These are phyloP conservation scores for Nakazawaea laoshanensis DNA, from an alignment of 805 yeast species.

Conservation along the genomic window DNA sequence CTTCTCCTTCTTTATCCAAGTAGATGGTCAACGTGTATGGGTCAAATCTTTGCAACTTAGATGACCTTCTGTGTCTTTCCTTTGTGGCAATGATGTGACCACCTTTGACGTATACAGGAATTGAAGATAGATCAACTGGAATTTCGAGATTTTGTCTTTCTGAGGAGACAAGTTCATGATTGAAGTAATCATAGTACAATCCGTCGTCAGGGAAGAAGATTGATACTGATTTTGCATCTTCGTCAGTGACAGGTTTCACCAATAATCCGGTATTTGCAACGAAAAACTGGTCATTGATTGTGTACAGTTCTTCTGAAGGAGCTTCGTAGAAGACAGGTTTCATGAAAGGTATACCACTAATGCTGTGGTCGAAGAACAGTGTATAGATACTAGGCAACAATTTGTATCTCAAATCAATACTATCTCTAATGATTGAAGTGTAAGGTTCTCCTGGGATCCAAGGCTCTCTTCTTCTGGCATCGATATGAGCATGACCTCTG, in stretches of 20 bases:
- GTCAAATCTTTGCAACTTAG: conserved; percentile 66
- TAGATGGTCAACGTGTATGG: conserved; percentile 74
- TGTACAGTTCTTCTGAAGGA: conserved; percentile 40
- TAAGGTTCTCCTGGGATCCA: conserved; percentile 77
- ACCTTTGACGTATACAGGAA: conserved; percentile 72
- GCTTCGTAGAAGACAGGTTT: conserved; percentile 56
- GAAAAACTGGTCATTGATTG: conserved; percentile 77
- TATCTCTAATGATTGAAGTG: conserved; percentile 55
- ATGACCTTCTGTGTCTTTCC: conserved; percentile 72
- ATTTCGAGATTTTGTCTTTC: conserved; percentile 30
- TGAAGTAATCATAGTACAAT: conserved; percentile 46
- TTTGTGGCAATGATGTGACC: conserved; percentile 66
- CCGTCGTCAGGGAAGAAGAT: conserved; percentile 49
- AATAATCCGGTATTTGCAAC: conserved; percentile 64
- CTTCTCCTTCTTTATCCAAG: conserved; percentile 36
- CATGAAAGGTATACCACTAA: conserved; percentile 61
- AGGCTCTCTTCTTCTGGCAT: conserved; percentile 88
- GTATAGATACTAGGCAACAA: conserved; percentile 78
- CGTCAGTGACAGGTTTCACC: conserved; percentile 71
- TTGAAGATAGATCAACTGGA: conserved; percentile 42
- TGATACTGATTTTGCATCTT: conserved; percentile 30
- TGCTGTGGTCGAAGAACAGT: conserved; percentile 56
- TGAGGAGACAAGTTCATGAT: conserved; percentile 16
- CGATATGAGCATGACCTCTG: conserved; percentile 95
- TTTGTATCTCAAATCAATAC: conserved; percentile 65